Evolutionary conservation across 768 basidiomycete genomes (phyloP), one percentile per base, ranked within the genome.

Genomic region (Mycena metata): DNA sequence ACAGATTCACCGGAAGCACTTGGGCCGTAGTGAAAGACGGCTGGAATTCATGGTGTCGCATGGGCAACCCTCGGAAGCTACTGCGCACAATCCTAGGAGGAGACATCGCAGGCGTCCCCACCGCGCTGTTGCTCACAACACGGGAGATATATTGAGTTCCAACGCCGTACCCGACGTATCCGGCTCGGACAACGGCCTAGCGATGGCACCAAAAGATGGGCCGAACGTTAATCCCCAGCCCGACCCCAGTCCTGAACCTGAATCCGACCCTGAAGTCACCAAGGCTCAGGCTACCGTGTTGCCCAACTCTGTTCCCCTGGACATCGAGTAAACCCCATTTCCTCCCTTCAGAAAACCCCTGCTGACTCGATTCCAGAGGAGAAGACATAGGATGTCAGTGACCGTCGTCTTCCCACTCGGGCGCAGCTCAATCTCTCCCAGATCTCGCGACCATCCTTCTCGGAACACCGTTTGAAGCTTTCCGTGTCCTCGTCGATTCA

Each of bases 1-100:
- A 17, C 47, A 91, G 90, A 72, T 85, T 57, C 79, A 89, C 57
- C 90, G 90, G 74, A 89, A 88, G 76, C 85, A 89, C 73, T 84
- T 87, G 47, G 90, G 89, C 71, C 86, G 83, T 49, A 83, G 82
- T 43, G 76, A 84, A 50, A 82, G 78, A 60, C 89, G 91, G 43
- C 82, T 88, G 39, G 86, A 88, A 16, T 82, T 80, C 45, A 89
- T 91, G 86, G 39, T 15, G 39, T 86, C 84, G 5, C 85, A 88
- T 80, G 83, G 33, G 71, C 74, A 17, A 55, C 54, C 26, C 79
- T 75, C 21, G 84, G 84, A 9, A 76, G 80, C 26, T 60, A 73
- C 41, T 83, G 69, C 83, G 85, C 46, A 62, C 85, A 78, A 78
- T 17, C 24, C 56, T 13, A 23, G 41, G 30, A 23, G 17, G 24